Conservation (phyloP, 1,284 basidiomycete species). For the Athelia psychrophila region DNA sequence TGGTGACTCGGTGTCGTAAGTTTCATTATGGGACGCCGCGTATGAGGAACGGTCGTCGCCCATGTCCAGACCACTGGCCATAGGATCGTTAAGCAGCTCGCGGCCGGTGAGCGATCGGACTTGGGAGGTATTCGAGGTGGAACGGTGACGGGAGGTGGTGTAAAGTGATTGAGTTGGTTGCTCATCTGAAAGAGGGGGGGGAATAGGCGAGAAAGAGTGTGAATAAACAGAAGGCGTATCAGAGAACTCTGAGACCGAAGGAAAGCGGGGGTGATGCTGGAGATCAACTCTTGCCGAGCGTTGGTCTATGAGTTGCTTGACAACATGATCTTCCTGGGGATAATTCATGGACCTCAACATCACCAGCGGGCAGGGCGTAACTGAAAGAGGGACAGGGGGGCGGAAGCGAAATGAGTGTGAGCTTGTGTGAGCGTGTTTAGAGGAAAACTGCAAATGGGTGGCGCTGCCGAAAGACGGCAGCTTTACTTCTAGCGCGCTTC, state of each 20-base stretch:
- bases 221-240: conserved; percentile 72
- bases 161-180: conserved; percentile 14
- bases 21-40: conserved; percentile 25
- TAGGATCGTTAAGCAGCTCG: conserved; percentile 45
- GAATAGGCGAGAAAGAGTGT: conserved; percentile 50
- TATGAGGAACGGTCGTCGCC: conserved; percentile 56
- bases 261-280: conserved; percentile 39
- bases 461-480: too few species aligned
- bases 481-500: too few species aligned
- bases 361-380: background rate
- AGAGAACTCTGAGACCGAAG: conserved; percentile 52
- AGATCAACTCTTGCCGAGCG: conserved; percentile 46
- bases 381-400: background rate
- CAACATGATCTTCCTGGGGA: conserved; percentile 40
- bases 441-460: too few species aligned
- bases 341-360: conserved; percentile 32
- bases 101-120: conserved; percentile 29
- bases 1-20: conserved; percentile 11
- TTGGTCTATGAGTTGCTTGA: conserved; percentile 52
- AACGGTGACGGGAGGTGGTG: conserved; percentile 11
- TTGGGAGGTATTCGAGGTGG: conserved; percentile 10
- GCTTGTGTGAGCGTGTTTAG: too few species aligned
- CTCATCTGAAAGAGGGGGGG: conserved; percentile 16
- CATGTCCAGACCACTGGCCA: conserved; percentile 53
- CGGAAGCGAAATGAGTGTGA: background rate